Percentiles rank a stretch among this genome's conserved stretches.
Evolutionary conservation across 208 protist species (phyloP).

Genomic region (Angomonas desouzai): DNA sequence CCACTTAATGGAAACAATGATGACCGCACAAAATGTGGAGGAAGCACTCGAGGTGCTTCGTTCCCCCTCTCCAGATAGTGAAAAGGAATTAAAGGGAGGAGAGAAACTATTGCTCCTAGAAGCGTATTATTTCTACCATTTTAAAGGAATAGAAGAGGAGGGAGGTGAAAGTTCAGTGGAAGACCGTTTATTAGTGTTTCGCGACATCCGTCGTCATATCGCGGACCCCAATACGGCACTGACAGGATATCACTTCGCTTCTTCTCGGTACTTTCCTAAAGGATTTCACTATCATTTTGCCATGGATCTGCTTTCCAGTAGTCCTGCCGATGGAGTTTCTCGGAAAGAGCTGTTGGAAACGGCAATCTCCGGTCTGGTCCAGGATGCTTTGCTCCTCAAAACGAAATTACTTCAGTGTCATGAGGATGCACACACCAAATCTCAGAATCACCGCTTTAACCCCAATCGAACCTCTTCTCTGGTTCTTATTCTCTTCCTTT

Average conservation of each 20-base stretch:
- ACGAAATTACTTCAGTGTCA: not conserved
- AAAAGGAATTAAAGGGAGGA: not conserved
- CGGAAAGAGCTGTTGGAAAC: not conserved
- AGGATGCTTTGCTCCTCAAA: not conserved
- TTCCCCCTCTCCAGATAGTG: not conserved
- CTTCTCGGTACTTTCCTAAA: conserved; percentile 18
- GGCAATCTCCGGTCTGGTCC: not conserved
- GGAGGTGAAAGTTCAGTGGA: too few species aligned
- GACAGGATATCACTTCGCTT: not conserved
- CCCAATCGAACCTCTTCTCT: not conserved
- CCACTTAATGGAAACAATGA: not conserved
- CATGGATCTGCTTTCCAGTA: conserved; percentile 14
- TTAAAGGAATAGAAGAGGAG: not conserved
- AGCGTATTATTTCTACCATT: not conserved
- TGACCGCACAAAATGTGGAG: not conserved
- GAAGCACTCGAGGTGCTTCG: not conserved
- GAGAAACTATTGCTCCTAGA: not conserved
- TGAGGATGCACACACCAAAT: not conserved
- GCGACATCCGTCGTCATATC: too few species aligned
- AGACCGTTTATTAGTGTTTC: too few species aligned
- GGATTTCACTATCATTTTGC: conserved; percentile 20
- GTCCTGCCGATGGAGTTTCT: not conserved
- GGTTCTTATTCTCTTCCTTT: not conserved
- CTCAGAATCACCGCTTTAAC: not conserved
- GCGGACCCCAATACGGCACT: not conserved